Evolutionary conservation across 495 filamentous ascomycete genomes (phyloP), one percentile per base, ranked within the genome.

Genomic region (Hypomontagnella submonticulosa): DNA sequence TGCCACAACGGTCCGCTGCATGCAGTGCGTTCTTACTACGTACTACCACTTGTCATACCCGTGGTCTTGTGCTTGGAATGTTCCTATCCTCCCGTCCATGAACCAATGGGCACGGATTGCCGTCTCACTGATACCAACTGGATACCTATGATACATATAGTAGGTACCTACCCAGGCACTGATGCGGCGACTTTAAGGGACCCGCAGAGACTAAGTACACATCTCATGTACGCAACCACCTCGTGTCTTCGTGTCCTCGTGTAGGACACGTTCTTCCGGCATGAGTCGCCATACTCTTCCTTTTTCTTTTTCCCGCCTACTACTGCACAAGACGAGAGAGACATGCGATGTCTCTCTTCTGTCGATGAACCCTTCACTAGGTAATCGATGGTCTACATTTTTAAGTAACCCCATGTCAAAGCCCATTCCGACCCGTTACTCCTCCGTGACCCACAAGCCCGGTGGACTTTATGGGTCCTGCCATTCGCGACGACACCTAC

Each of bases 221-320:
- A 44, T 57, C 55, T 64, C 52, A 57, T 53, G 60, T 59, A 64
- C 47, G 66, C 61, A 69, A 61, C 66, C 56, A 61, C 57, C 61
- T 60, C 61, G 57, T 61, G 61, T 65, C 66, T 55, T 69, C 61
- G 56, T 66, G 23, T 27, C 23, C 23, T 27, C 23, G 23, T 27
- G 61, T 61, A 16, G 38, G 54, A 44, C 50, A 52, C 32, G 38
- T 57, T 61, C 42, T 56, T 36, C 42, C 62, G 30, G 23, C 55
- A 54, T 61, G 54, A 51, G 42, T 57, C 30, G 43, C 43, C 13
- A 38, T 51, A 55, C 46, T 69, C n/a, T 36, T 56, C 57, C 9
- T 33, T 40, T 54, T 55, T 55, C 33, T 47, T 50, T 66, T 40
- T 43, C 20, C 34, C 38, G 27, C 44, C 55, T 61, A 44, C 61